A percentile compares a stretch with the other conserved stretches of the same genome.
Evolutionary conservation across 2,329 filamentous ascomycete species (phyloP).

Genomic region (Arthroderma sp.): DNA sequence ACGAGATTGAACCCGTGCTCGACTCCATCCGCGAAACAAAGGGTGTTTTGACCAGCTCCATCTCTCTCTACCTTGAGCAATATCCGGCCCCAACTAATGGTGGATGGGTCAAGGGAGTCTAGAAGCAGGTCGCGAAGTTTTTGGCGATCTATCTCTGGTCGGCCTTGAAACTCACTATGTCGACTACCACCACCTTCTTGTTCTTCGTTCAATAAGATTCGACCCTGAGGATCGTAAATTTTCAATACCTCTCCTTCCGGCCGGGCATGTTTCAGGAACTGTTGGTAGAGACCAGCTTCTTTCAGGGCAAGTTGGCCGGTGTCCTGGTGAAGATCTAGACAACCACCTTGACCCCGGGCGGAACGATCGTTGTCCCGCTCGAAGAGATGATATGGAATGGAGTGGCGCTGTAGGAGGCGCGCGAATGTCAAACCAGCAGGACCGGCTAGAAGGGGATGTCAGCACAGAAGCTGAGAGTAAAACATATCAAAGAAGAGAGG

Average conservation of each 20-base stretch:
- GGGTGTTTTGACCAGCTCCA: not conserved
- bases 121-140: slow-evolving; percentile 15
- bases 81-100: slow-evolving; percentile 16
- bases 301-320: slow-evolving; percentile 16
- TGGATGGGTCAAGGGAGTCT: slow-evolving; percentile 13
- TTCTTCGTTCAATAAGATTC: slow-evolving; percentile 4
- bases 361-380: slow-evolving; percentile 21
- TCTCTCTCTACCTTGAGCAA: slow-evolving; percentile 9
- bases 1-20: slow-evolving; percentile 15
- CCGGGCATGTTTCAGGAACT: slow-evolving; percentile 15
- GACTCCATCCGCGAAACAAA: slow-evolving; percentile 8
- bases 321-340: slow-evolving; percentile 18
- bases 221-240: slow-evolving; percentile 10
- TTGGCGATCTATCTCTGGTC: slow-evolving; percentile 18
- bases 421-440: not conserved
- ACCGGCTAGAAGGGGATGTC: not conserved
- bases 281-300: slow-evolving; percentile 14
- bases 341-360: slow-evolving; percentile 12
- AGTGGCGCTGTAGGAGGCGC: not conserved
- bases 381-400: slow-evolving; percentile 9
- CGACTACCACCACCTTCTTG: slow-evolving; percentile 10
- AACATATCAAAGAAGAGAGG: too few species aligned
- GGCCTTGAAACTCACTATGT: slow-evolving; percentile 9
- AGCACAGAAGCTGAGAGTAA: too few species aligned
- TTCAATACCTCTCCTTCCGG: not conserved